phyloP scores from a whole-genome alignment of 257 asterid species.

The Solanum infundibuliforme region DNA sequence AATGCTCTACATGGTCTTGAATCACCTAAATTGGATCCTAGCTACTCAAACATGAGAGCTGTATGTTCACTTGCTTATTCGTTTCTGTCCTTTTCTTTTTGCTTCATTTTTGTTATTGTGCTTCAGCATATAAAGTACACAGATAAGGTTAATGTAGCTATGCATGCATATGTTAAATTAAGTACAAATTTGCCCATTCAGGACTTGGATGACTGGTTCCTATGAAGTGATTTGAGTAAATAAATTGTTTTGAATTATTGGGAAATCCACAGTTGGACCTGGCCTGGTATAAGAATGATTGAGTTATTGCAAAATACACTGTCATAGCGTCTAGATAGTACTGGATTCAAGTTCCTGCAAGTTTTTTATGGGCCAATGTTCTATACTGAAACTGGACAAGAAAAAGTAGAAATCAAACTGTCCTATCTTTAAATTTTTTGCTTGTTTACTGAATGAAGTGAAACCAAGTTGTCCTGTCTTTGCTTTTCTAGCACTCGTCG shows the following conservation, averaged over 20 bases:
- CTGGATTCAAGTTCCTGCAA: background rate
- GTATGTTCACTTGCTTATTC: slow-evolving; percentile 35
- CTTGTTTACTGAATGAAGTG: background rate
- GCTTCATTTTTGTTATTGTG: background rate
- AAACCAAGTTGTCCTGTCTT: background rate
- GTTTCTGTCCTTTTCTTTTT: background rate
- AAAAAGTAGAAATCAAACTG: background rate
- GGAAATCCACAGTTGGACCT: background rate
- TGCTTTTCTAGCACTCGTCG: background rate
- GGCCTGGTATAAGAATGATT: background rate
- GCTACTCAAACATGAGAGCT: slow-evolving; percentile 58
- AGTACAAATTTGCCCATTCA: background rate
- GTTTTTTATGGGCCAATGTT: background rate
- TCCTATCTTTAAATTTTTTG: background rate
- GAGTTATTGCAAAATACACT: background rate
- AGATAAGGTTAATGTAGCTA: background rate
- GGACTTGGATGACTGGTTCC: background rate
- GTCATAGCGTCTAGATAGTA: background rate
- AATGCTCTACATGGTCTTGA: slow-evolving; percentile 56
- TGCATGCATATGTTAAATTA: background rate
- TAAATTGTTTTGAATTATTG: background rate
- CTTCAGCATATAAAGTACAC: background rate
- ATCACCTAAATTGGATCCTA: slow-evolving; percentile 67
- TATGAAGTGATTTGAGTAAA: background rate
- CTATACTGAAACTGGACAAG: background rate